Evolutionary conservation across 257 asterid species (phyloP).

Genomic region (Solanum raphanifolium): DNA sequence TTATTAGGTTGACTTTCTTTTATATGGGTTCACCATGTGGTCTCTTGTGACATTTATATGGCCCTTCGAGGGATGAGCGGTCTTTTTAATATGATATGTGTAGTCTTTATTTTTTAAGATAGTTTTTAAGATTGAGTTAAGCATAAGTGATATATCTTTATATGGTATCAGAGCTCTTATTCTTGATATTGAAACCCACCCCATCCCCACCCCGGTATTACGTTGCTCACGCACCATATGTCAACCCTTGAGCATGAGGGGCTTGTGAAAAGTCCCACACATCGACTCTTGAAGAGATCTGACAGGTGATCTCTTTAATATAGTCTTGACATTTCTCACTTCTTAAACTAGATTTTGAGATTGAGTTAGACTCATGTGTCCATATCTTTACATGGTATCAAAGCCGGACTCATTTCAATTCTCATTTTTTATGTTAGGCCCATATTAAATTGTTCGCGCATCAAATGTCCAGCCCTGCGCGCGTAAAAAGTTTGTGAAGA

Average conservation of each 20-base stretch:
- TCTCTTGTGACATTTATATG: neutral
- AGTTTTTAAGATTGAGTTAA: neutral
- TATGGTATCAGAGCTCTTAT: neutral
- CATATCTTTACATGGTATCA: neutral
- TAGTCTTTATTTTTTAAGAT: neutral
- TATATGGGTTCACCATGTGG: neutral
- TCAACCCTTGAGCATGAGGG: neutral
- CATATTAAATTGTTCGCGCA: neutral
- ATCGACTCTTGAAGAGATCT: neutral
- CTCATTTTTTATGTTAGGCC: accelerated
- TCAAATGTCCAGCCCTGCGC: neutral
- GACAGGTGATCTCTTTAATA: neutral
- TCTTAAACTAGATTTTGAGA: neutral
- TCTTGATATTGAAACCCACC: neutral
- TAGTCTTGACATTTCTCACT: neutral
- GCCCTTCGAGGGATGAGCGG: neutral
- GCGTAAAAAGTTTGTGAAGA: neutral
- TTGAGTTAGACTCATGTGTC: neutral
- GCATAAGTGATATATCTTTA: neutral
- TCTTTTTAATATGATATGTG: neutral
- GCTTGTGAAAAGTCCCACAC: neutral
- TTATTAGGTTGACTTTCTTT: neutral
- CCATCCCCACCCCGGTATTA: neutral
- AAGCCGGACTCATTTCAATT: neutral
- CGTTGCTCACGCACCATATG: neutral